Conservation (phyloP, 345 rosid species). For the Kernera saxatilis region DNA sequence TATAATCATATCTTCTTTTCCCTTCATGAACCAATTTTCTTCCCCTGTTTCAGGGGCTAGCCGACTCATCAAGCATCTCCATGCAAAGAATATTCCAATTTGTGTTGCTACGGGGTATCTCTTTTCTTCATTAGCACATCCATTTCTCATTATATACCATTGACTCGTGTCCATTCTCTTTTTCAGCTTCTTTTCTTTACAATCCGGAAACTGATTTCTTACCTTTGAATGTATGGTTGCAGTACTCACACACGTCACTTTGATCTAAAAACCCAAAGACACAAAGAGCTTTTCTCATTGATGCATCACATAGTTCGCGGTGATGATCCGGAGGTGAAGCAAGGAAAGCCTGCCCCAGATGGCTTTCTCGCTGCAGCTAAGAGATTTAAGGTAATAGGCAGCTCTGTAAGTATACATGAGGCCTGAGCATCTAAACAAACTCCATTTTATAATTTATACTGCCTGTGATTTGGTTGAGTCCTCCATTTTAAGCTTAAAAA, state of each 20-base stretch:
- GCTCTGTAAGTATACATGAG: no score
- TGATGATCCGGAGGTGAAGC: conserved; percentile 96
- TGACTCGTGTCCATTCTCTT: background rate
- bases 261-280: conserved; percentile 82
- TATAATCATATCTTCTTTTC: background rate
- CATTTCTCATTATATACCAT: background rate
- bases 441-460: no score
- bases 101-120: conserved; percentile 82
- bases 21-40: background rate
- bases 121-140: background rate
- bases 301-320: conserved; percentile 95
- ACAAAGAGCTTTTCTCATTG: conserved; percentile 71
- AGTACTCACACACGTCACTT: conserved; percentile 79
- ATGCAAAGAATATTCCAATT: conserved; percentile 70
- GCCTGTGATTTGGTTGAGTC: background rate
- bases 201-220: background rate
- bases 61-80: conserved; percentile 64
- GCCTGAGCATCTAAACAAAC: no score
- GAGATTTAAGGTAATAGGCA: conserved; percentile 98
- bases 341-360: conserved; percentile 93
- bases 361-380: conserved; percentile 79
- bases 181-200: background rate
- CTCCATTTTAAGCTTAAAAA: background rate
- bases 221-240: conserved; percentile 18
- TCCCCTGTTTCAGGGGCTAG: conserved; percentile 56